Evolutionary conservation across 2,329 filamentous ascomycete species (phyloP), one percentile per base, ranked within the genome.

Genomic region (Tolypocladium inflatum): DNA sequence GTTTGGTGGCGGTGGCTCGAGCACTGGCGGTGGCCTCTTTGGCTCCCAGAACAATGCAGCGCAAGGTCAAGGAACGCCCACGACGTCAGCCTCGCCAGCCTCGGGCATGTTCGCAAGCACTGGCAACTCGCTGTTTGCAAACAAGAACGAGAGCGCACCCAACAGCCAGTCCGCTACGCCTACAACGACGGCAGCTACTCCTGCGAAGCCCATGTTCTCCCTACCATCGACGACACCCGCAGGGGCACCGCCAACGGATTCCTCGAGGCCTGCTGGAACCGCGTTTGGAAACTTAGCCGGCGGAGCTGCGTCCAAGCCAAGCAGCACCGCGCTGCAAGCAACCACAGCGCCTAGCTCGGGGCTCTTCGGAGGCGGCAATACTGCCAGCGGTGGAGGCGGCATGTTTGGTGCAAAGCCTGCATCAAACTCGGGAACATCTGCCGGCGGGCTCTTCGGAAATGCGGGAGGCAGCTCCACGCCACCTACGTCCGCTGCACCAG

Each of bases 201-300:
- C 72, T 30, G 71, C 72, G n/a, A 82, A 82, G 67, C 75, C 79
- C 19, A 60, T 73, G 56, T 76, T 81, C 57, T 63, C 69, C n/a
- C 64, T 81, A 39, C 71, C 74, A 57, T 83, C 80, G 21, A 83
- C 80, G 2, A 59, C 58, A 3, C 58, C 58, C 2, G 80, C 80
- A 26, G 81, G 81, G 41, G 76, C 78, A n/a, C 81, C 81, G 57
- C 79, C 80, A 0, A 65, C 72, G 6, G 74, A 71, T 57, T 61
- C 66, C 26, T 63, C 68, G n/a, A 70, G 70, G 58, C 62, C 70
- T 56, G 61, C 61, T 42, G 61, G 62, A 26, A 58, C 59, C 15
- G 56, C 59, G 4, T 51, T 51, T 13, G 48, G 48, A 35, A 9
- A 8, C 11, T 10, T 33, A n/a, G 48, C 17, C 30, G 30, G 48